phyloP scores from a whole-genome alignment of 2,329 filamentous ascomycete species.

The Boeremia exigua region DNA sequence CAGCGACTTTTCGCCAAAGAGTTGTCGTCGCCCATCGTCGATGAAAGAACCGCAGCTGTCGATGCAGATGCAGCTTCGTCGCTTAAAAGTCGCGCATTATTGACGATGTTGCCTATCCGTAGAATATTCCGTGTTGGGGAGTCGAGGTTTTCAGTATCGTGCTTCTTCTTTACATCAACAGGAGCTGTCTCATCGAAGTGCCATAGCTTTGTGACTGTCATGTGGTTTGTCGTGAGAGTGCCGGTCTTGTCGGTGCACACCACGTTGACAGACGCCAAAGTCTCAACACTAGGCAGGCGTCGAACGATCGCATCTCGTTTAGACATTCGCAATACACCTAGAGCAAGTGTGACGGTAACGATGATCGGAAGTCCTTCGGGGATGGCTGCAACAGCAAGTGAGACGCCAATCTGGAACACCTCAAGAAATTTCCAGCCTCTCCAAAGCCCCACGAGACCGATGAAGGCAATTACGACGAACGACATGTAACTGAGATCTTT shows the following conservation, averaged over 20 bases:
- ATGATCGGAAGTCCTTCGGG: slow-evolving; percentile 97
- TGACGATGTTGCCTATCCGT: slow-evolving; percentile 93
- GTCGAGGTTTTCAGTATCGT: slow-evolving; percentile 64
- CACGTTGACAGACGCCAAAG: slow-evolving; percentile 97
- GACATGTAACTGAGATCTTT: slow-evolving; percentile 97
- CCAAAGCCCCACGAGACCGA: slow-evolving; percentile 87
- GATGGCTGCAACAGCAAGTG: slow-evolving; percentile 93
- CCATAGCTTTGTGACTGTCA: slow-evolving; percentile 98
- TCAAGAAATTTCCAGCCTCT: slow-evolving; percentile 90
- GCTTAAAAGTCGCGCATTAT: slow-evolving; percentile 84
- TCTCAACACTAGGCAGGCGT: slow-evolving; percentile 95
- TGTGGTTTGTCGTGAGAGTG: slow-evolving; percentile 95
- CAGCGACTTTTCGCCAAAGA: slow-evolving; percentile 81
- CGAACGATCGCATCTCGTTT: slow-evolving; percentile 93
- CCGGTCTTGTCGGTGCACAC: slow-evolving; percentile 98
- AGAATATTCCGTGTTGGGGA: slow-evolving; percentile 80
- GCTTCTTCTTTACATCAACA: slow-evolving; percentile 63
- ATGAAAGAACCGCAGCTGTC: slow-evolving; percentile 82
- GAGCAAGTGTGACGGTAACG: slow-evolving; percentile 92
- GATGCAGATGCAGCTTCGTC: slow-evolving; percentile 73
- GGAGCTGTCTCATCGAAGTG: slow-evolving; percentile 74
- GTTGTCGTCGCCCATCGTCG: slow-evolving; percentile 70
- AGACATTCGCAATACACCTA: slow-evolving; percentile 96
- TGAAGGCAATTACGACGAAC: slow-evolving; percentile 90
- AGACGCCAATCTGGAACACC: slow-evolving; percentile 97